Evolutionary conservation across 768 basidiomycete genomes (phyloP), one percentile per base, ranked within the genome.

Genomic region (Heimioporus sp.): DNA sequence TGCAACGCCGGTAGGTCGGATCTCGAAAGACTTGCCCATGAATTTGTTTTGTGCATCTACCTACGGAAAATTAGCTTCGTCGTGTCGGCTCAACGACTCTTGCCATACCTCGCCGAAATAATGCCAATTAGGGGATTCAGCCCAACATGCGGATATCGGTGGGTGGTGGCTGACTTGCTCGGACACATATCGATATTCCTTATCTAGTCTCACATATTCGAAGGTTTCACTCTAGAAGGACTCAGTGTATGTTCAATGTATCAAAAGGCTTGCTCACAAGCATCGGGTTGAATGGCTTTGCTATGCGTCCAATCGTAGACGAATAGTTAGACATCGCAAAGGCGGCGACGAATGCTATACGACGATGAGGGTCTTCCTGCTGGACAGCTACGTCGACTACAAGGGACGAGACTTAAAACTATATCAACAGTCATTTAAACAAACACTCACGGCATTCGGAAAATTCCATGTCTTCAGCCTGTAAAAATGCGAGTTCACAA

Each of bases 241-340:
- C 24, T 39, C 48, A 52, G 40, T 17, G 20, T 4, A 37, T 13
- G 48, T 35, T 32, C 30, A 48, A 10, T 36, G 8, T 17, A 19
- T 30, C 37, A 30, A 28, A 46, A 15, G 10, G 20, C 41, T 19
- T 7, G 75, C 86, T 46, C 53, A 91, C 89, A 49, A 97, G 81
- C 85, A 96, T 91, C 7, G 93, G 95, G 68, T 97, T 97, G 72
- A 97, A 97, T 2, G 94, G 95, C 69, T 98, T 97, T 12, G 95
- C 95, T 56, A 98, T 97, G 35, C 95, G 81, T 4, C 96, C 95
- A 58, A 96, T 91, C 2, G 95, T 98, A 20, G 90, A 92, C 1
- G 91, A 92, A 70, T 98, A 98, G 72, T 98, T 98, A 28, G 90
- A 91, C 92, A 97, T 97, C 3, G 94, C 95, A 68, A 98, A 98